Percentiles rank a stretch among this genome's conserved stretches.
Conservation (phyloP, 2,329 filamentous ascomycete species). For the Chaetomiaceae sp. region DNA sequence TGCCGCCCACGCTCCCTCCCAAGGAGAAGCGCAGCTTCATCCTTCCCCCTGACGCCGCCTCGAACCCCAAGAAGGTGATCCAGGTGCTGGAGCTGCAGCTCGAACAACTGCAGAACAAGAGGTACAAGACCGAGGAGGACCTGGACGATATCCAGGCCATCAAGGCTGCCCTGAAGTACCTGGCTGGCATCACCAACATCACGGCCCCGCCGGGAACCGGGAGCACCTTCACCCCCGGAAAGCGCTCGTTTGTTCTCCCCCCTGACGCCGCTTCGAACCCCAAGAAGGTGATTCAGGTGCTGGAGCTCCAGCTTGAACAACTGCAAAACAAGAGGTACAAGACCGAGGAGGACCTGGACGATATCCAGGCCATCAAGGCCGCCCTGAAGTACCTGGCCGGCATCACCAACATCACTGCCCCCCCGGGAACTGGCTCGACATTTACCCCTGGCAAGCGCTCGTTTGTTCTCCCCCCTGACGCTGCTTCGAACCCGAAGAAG, state of each 20-base stretch:
- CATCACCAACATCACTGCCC: constrained; percentile 21
- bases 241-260: constrained; percentile 19
- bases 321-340: constrained; percentile 27
- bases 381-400: constrained; percentile 21
- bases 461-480: constrained; percentile 21
- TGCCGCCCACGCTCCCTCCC: constrained; percentile 14
- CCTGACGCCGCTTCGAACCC: constrained; percentile 19
- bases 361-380: constrained; percentile 22
- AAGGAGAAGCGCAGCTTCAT: constrained; percentile 14
- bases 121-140: constrained; percentile 22
- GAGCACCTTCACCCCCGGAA: constrained; percentile 23
- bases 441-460: constrained; percentile 24
- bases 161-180: constrained; percentile 20
- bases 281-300: constrained; percentile 21
- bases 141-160: constrained; percentile 21
- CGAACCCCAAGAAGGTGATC: constrained; percentile 22
- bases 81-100: constrained; percentile 19
- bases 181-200: constrained; percentile 22
- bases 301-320: constrained; percentile 18
- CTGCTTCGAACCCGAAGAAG: constrained; percentile 20
- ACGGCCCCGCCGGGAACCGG: constrained; percentile 21
- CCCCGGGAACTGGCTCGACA: constrained; percentile 18
- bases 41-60: constrained; percentile 21
- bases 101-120: constrained; percentile 24
- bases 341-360: constrained; percentile 17